Percentiles rank a stretch among this genome's conserved stretches.
Conservation (phyloP, 805 yeast species). For the Wickerhamomyces ciferrii region DNA sequence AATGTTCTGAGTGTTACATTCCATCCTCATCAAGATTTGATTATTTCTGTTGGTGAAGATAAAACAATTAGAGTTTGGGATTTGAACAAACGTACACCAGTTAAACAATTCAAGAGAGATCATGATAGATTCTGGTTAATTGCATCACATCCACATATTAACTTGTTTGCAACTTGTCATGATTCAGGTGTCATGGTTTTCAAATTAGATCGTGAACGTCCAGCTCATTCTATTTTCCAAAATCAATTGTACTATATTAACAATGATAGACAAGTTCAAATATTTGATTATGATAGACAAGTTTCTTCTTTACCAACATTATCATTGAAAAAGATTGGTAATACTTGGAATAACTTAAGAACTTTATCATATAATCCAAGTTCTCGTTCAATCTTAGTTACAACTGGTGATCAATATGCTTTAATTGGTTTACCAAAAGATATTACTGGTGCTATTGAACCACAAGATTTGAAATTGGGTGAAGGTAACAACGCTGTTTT, state of each 20-base stretch:
- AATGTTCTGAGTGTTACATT: conserved; percentile 85
- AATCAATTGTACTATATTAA: conserved; percentile 73
- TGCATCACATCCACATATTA: conserved; percentile 83
- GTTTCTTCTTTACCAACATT: conserved; percentile 72
- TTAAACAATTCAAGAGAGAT: conserved; percentile 91
- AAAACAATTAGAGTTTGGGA: conserved; percentile 97
- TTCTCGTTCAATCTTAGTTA: conserved; percentile 79
- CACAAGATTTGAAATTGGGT: conserved; percentile 74
- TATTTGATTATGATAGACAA: conserved; percentile 62
- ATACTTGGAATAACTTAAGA: conserved; percentile 81
- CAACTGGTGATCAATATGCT: conserved; percentile 73
- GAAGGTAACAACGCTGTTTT: conserved; percentile 82
- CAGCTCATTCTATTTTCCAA: conserved; percentile 74
- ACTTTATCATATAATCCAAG: conserved; percentile 88
- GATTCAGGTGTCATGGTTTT: conserved; percentile 98
- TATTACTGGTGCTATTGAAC: conserved; percentile 91
- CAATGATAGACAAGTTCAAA: conserved; percentile 80
- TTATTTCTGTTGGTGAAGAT: conserved; percentile 92
- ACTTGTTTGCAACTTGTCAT: conserved; percentile 93
- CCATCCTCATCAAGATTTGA: conserved; percentile 91
- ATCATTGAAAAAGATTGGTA: conserved; percentile 79
- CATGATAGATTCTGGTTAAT: conserved; percentile 93
- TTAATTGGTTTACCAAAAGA: conserved; percentile 77
- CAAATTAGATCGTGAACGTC: conserved; percentile 95
- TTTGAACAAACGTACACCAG: conserved; percentile 85